Evolutionary conservation across 2,329 filamentous ascomycete genomes (phyloP).

Genomic region (Aureobasidium sp.): DNA sequence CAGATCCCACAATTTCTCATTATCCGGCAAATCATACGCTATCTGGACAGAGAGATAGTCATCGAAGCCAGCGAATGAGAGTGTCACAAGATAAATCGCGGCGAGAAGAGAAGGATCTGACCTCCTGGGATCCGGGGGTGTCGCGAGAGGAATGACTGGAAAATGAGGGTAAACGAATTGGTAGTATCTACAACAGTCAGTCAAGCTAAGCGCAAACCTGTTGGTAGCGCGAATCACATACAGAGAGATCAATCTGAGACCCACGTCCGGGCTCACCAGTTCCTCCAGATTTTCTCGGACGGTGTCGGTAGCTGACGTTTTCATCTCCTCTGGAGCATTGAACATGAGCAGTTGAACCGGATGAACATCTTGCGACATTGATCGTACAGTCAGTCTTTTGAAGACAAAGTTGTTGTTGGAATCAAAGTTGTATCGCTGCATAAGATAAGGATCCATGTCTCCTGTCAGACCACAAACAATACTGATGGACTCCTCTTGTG

Average conservation of each 20-base stretch:
- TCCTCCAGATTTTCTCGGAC: background rate
- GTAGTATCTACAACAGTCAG: background rate
- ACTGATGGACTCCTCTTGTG: background rate
- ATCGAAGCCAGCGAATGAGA: background rate
- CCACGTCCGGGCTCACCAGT: background rate
- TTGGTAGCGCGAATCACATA: background rate
- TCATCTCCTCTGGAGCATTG: background rate
- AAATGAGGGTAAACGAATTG: background rate
- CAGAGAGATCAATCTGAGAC: background rate
- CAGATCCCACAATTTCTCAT: background rate
- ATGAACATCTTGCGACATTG: background rate
- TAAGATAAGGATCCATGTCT: constrained; percentile 5
- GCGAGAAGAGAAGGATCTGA: background rate
- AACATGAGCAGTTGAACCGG: background rate
- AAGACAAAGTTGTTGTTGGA: constrained; percentile 2
- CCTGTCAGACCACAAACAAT: background rate
- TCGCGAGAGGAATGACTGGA: background rate
- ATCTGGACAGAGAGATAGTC: constrained; percentile 8
- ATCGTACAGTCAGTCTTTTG: background rate
- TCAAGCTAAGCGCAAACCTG: background rate
- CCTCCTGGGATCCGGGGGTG: background rate
- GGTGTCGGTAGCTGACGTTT: background rate
- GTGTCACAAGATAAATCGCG: background rate
- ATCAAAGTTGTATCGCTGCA: background rate
- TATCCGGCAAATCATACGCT: background rate